Evolutionary conservation across 1,139 yeast genomes (phyloP), one percentile per base, ranked within the genome.

Genomic region (Pneumocystis oryctolagi): DNA sequence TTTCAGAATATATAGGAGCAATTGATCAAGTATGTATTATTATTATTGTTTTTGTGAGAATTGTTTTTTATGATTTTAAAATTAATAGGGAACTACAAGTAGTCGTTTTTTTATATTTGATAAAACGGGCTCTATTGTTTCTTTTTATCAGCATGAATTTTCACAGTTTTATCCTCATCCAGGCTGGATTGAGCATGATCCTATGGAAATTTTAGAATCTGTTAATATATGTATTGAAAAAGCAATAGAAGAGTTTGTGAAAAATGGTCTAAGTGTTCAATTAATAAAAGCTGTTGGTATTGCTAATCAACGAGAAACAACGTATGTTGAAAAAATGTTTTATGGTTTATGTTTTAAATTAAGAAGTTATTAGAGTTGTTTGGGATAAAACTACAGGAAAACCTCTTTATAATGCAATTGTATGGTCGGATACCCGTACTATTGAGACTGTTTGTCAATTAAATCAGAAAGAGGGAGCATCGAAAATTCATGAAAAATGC

Each of bases 381-480:
- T 90, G 97, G 97, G 85, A 89, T 64, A 80, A 84, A 69, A 79
- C 79, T 65, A 89, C 97, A 1, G 97, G 97, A 60, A 78, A 80
- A 69, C 94, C 97, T 1, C 79, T 88, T 64, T 80, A 85, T 72
- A 84, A 87, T 71, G 97, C 97, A 72, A 88, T 90, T 72, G 95
- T 92, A 61, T 90, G 97, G 97, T 87, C 94, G 66, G 97, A 90
- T 75, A 87, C 95, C 57, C 82, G 97, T 72, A 90, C 96, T 40
- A 75, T 87, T 9, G 84, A 80, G 55, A 80, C 88, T 65, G 92
- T 89, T 64, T 82, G 82, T 68, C 82, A 84, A 69, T 79, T 85
- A 73, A 78, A 79, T 68, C 77, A 78, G 70, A 80, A 82, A 64
- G 79, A 84, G 40, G 84, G 82, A 56, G 87, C 86, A 39, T 82